These are phyloP conservation scores for Magnaporthiopsis incrustans DNA, from an alignment of 2,329 filamentous ascomycete genomes.

Conservation along the genomic window DNA sequence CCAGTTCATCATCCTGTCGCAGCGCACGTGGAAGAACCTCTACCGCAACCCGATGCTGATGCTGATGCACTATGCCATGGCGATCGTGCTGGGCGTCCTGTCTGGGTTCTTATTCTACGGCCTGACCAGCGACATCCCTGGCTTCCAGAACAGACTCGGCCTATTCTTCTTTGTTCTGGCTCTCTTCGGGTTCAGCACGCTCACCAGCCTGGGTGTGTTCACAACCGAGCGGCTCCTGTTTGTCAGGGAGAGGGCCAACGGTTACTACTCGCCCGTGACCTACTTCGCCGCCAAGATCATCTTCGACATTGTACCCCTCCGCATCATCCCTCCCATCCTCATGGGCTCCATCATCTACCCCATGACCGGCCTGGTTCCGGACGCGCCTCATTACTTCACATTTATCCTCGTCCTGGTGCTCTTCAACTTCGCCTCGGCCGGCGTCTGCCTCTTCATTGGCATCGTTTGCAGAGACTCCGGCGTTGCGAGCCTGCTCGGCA, in stretches of 20 bases:
- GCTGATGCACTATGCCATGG: constrained; percentile 96
- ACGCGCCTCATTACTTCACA: constrained; percentile 75
- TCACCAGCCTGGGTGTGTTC: constrained; percentile 91
- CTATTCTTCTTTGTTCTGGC: constrained; percentile 97
- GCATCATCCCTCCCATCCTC: constrained; percentile 87
- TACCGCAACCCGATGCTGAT: constrained; percentile 97
- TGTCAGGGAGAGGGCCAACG: constrained; percentile 87
- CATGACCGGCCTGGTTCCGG: constrained; percentile 87
- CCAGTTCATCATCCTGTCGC: constrained; percentile 85
- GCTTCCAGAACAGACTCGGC: constrained; percentile 94
- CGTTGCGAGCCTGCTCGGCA: constrained; percentile 88
- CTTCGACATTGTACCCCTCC: constrained; percentile 94
- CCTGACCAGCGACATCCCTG: constrained; percentile 88
- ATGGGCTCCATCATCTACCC: constrained; percentile 96
- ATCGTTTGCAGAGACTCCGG: constrained; percentile 88
- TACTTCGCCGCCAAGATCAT: constrained; percentile 95
- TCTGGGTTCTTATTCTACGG: constrained; percentile 96
- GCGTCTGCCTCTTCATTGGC: constrained; percentile 91
- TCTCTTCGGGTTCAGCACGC: constrained; percentile 91
- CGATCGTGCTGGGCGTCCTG: constrained; percentile 87
- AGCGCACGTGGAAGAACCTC: constrained; percentile 91
- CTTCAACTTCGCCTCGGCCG: constrained; percentile 90
- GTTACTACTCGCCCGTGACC: constrained; percentile 88
- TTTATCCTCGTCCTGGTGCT: constrained; percentile 89
- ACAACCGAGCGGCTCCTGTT: constrained; percentile 85